Percentiles rank a stretch among this genome's conserved stretches.
These are phyloP conservation scores for Strobilomyces dryophilus DNA, from an alignment of 768 basidiomycete species.

Conservation along the genomic window DNA sequence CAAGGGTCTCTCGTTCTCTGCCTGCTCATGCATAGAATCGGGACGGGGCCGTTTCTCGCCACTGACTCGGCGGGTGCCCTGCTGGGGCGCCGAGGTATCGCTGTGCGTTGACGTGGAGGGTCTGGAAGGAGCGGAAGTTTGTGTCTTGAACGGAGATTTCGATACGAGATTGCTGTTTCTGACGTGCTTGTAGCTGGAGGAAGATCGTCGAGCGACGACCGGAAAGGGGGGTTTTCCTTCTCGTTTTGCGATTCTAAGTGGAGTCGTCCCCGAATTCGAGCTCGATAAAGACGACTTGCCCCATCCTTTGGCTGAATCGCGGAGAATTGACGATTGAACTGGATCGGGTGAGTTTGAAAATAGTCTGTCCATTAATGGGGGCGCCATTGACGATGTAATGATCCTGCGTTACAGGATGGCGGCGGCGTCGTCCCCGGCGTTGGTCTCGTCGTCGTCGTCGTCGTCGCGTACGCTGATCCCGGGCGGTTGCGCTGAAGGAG, in stretches of 20 bases:
- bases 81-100: constrained; percentile 9
- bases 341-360: constrained; percentile 60
- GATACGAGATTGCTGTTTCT: constrained; percentile 75
- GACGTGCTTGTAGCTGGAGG: constrained; percentile 77
- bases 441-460: constrained; percentile 15
- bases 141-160: constrained; percentile 81
- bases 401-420: constrained; percentile 4
- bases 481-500: constrained; percentile 6
- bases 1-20: constrained; percentile 69
- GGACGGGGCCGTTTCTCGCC: constrained; percentile 79
- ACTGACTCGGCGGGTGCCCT: constrained; percentile 49
- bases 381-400: constrained; percentile 30
- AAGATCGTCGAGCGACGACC: constrained; percentile 63
- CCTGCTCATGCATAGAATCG: constrained; percentile 64
- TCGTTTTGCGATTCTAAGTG: constrained; percentile 72
- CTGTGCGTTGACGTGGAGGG: constrained; percentile 14
- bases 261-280: constrained; percentile 43
- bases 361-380: constrained; percentile 56
- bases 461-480: constrained; percentile 10
- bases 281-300: constrained; percentile 36
- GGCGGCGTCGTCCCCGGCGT: constrained; percentile 20
- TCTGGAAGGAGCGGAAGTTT: constrained; percentile 46
- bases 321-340: constrained; percentile 58
- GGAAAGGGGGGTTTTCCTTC: constrained; percentile 45
- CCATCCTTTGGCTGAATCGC: constrained; percentile 66